Evolutionary conservation across 768 basidiomycete genomes (phyloP).

Genomic region (Auriscalpium vulgare): DNA sequence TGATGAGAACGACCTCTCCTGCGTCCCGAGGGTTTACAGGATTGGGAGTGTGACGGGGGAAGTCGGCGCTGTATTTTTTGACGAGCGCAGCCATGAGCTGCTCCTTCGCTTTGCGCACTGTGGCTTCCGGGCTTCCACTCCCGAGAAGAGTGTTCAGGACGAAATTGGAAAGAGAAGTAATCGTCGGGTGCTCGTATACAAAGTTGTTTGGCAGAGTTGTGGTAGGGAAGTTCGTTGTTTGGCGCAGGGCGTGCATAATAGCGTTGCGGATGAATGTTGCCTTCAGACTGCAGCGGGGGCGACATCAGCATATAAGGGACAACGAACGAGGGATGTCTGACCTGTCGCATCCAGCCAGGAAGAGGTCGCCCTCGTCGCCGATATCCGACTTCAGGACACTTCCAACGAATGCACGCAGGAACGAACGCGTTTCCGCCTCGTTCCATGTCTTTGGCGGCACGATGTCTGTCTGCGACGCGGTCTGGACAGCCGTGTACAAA

Average conservation of each 20-base stretch:
- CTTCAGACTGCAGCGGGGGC: slow-evolving; percentile 20
- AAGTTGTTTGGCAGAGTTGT: slow-evolving; percentile 21
- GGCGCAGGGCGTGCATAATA: slow-evolving; percentile 21
- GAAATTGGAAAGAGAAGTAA: slow-evolving; percentile 21
- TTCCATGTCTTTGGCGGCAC: background rate
- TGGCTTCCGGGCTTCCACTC: slow-evolving; percentile 4
- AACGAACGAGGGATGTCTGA: background rate
- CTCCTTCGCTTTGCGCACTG: slow-evolving; percentile 8
- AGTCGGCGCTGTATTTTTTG: slow-evolving; percentile 28
- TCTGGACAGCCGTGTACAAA: slow-evolving; percentile 24
- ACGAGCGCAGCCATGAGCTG: slow-evolving; percentile 30
- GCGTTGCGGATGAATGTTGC: slow-evolving; percentile 28
- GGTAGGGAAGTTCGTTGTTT: slow-evolving; percentile 10
- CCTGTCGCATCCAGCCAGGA: slow-evolving; percentile 14
- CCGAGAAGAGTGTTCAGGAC: slow-evolving; percentile 5
- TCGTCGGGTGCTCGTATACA: slow-evolving; percentile 34
- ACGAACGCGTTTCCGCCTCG: background rate
- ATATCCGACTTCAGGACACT: slow-evolving; percentile 8
- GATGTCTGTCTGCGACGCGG: background rate
- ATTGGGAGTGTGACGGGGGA: slow-evolving; percentile 1
- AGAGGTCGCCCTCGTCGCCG: slow-evolving; percentile 12
- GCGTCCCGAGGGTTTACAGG: no score
- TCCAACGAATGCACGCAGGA: slow-evolving; percentile 8
- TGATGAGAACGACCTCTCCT: slow-evolving; percentile 22
- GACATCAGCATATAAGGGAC: background rate